Percentiles rank a stretch among this genome's conserved stretches.
Evolutionary conservation across 2,329 filamentous ascomycete genomes (phyloP).

Genomic region (Phoma herbarum): DNA sequence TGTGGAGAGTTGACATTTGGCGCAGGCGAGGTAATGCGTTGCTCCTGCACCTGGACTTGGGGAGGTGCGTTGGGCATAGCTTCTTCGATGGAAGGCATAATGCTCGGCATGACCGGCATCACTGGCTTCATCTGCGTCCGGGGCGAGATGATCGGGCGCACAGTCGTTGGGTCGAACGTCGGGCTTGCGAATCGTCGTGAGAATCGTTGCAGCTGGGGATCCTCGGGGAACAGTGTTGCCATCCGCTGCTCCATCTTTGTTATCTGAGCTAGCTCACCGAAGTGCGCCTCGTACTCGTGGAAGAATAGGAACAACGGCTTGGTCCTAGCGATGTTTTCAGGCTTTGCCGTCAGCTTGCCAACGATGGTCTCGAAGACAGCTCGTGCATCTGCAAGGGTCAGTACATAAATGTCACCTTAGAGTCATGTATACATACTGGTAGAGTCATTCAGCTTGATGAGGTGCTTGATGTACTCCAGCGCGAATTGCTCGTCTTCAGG

Average conservation of each 20-base stretch:
- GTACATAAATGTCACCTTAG: not conserved
- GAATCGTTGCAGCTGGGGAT: constrained; percentile 79
- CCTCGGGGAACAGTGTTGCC: constrained; percentile 90
- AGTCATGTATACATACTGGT: constrained; percentile 73
- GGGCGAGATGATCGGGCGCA: constrained; percentile 85
- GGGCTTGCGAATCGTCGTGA: constrained; percentile 72
- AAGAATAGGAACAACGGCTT: constrained; percentile 91
- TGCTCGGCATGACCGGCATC: constrained; percentile 55
- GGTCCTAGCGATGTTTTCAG: constrained; percentile 76
- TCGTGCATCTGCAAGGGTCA: constrained; percentile 73
- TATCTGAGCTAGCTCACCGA: constrained; percentile 90
- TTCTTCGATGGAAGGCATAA: constrained; percentile 46
- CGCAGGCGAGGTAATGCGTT: constrained; percentile 39
- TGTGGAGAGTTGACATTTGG: constrained; percentile 42
- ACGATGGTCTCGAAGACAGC: constrained; percentile 97
- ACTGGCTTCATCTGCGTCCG: constrained; percentile 73
- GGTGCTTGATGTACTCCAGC: constrained; percentile 93
- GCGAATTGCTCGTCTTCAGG: constrained; percentile 94
- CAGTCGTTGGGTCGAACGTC: constrained; percentile 81
- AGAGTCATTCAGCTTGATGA: constrained; percentile 90
- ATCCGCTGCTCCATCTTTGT: constrained; percentile 91
- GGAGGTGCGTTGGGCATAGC: constrained; percentile 28
- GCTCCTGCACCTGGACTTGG: constrained; percentile 31
- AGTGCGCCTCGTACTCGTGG: constrained; percentile 93
- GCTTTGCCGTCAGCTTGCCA: constrained; percentile 78